A percentile compares a stretch with the other conserved stretches of the same genome.
phyloP scores from a whole-genome alignment of 257 asterid genomes.

The Perilla frutescens region DNA sequence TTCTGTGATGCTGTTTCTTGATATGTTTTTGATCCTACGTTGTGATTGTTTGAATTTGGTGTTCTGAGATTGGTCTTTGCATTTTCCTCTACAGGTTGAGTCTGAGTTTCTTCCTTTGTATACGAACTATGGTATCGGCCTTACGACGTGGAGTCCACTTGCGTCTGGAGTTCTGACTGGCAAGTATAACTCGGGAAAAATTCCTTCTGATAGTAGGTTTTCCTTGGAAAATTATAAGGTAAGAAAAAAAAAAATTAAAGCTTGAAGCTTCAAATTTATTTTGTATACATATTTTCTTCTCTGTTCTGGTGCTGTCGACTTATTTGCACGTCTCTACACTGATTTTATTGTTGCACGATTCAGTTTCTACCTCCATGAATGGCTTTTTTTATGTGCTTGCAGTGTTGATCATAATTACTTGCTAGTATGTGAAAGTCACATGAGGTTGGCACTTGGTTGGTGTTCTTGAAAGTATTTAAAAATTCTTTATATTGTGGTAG shows the following conservation, averaged over 20 bases:
- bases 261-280: conserved; percentile 1
- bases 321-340: neutral
- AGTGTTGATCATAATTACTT: neutral
- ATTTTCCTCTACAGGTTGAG: conserved; percentile 72
- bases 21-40: neutral
- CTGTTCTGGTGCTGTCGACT: neutral
- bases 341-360: neutral
- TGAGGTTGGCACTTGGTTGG: neutral
- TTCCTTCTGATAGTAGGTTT: conserved; percentile 89
- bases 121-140: conserved; percentile 85
- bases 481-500: neutral
- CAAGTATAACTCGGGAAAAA: conserved; percentile 65
- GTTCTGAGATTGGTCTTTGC: conserved; percentile 23
- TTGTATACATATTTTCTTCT: neutral
- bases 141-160: conserved; percentile 99
- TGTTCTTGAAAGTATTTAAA: neutral
- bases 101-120: conserved; percentile 85
- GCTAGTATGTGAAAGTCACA: neutral
- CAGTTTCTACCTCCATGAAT: neutral
- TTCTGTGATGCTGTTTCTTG: conserved; percentile 18
- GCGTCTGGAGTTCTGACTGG: conserved; percentile 98
- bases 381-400: neutral
- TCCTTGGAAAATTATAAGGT: conserved; percentile 98
- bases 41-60: neutral
- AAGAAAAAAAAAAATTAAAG: conserved; percentile 1